A percentile compares a stretch with the other conserved stretches of the same genome.
phyloP scores from a whole-genome alignment of 1,284 basidiomycete genomes.

The Ganoderma sinense region DNA sequence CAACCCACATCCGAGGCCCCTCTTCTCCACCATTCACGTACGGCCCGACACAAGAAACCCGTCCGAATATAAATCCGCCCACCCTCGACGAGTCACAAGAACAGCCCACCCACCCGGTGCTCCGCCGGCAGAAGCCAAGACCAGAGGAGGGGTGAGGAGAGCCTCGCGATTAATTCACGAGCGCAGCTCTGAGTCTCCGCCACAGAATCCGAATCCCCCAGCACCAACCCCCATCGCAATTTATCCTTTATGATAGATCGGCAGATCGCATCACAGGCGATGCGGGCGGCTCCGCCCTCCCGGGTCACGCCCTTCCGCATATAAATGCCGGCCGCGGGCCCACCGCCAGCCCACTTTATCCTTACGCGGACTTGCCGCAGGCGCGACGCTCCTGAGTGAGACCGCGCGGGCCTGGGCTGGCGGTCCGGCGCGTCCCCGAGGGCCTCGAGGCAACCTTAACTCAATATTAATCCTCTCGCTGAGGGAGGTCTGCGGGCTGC shows the following conservation, averaged over 20 bases:
- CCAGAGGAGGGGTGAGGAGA: background rate
- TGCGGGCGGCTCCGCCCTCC: background rate
- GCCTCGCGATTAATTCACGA: background rate
- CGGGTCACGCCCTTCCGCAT: constrained; percentile 1
- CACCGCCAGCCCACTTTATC: constrained; percentile 13
- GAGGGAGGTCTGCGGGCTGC: no score
- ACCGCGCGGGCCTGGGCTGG: background rate
- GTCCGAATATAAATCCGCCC: no score
- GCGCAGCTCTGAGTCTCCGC: background rate
- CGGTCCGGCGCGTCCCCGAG: background rate
- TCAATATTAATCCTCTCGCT: no score
- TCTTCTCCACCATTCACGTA: background rate
- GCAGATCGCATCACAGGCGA: constrained; percentile 1
- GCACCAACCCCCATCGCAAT: constrained; percentile 21
- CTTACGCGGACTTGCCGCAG: constrained; percentile 24
- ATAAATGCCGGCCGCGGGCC: constrained; percentile 26
- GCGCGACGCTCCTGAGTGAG: constrained; percentile 4
- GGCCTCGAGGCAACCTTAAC: constrained; percentile 3
- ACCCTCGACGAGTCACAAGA: background rate
- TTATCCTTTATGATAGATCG: constrained; percentile 25
- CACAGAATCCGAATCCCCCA: background rate
- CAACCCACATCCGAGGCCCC: background rate
- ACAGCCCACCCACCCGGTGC: background rate
- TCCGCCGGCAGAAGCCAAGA: background rate
- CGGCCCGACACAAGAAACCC: background rate